phyloP scores from a whole-genome alignment of 2,329 filamentous ascomycete genomes.

The Aspergillus luchuensis region DNA sequence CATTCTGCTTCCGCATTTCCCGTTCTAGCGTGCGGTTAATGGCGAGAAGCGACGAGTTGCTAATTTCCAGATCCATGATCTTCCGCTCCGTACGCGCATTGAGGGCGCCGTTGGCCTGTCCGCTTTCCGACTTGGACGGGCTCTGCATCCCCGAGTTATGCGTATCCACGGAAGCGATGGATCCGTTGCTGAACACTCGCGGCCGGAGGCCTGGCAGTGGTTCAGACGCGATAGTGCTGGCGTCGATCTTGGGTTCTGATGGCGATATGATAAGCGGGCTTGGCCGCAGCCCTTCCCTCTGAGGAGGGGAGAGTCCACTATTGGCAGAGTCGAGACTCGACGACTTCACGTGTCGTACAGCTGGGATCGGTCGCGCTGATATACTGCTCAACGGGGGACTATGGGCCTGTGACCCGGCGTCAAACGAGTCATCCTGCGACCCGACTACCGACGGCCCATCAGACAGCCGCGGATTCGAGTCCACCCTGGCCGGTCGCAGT shows the following conservation, averaged over 20 bases:
- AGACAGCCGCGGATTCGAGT: conserved; percentile 27
- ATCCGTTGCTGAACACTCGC: conserved; percentile 39
- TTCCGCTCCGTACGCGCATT: conserved; percentile 90
- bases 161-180: conserved; percentile 41
- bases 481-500: conserved; percentile 34
- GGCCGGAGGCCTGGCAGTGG: conserved; percentile 30
- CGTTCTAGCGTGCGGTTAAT: conserved; percentile 93
- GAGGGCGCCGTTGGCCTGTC: conserved; percentile 71
- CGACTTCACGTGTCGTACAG: conserved; percentile 34
- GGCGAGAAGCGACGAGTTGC: conserved; percentile 88
- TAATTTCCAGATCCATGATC: conserved; percentile 94
- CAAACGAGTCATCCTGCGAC: conserved; percentile 27
- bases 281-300: conserved; percentile 29
- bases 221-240: conserved; percentile 25
- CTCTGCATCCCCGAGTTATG: conserved; percentile 56
- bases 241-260: conserved; percentile 24
- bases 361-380: conserved; percentile 19
- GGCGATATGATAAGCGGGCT: conserved; percentile 37
- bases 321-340: conserved; percentile 36
- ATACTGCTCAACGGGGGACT: conserved; percentile 24
- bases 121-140: conserved; percentile 46
- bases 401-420: conserved; percentile 22
- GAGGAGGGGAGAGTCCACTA: conserved; percentile 11
- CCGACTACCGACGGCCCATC: conserved; percentile 25
- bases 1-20: conserved; percentile 86